phyloP scores from a whole-genome alignment of 2,329 filamentous ascomycete genomes.

The Pezicula radicicola region DNA sequence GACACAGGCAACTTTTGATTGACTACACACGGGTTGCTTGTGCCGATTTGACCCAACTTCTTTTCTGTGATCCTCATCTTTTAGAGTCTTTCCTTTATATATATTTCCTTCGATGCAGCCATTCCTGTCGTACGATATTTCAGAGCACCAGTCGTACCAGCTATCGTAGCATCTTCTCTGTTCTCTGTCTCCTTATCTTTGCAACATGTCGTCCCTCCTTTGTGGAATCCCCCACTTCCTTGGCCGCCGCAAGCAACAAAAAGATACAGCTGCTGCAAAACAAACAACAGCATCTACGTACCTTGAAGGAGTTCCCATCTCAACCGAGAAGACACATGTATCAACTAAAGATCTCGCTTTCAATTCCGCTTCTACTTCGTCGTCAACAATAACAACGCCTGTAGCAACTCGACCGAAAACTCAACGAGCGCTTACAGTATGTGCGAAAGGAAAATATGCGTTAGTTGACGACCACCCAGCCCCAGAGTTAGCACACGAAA shows the following conservation, averaged over 20 bases:
- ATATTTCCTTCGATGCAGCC: background rate
- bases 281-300: background rate
- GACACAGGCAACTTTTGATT: background rate
- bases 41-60: background rate
- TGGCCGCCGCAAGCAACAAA: background rate
- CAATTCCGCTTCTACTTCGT: background rate
- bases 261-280: background rate
- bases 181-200: background rate
- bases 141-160: background rate
- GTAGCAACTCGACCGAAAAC: background rate
- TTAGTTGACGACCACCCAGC: slow-evolving; percentile 30
- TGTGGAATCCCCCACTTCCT: background rate
- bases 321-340: background rate
- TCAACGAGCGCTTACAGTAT: background rate
- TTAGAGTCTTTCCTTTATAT: background rate
- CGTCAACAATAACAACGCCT: background rate
- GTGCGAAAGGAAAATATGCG: slow-evolving; percentile 5
- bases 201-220: background rate
- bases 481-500: slow-evolving; percentile 28
- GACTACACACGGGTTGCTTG: background rate
- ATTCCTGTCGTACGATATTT: background rate
- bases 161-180: background rate
- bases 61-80: background rate
- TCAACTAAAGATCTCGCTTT: background rate
- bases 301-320: background rate